A percentile compares a stretch with the other conserved stretches of the same genome.
Conservation (phyloP, 805 yeast species). For the Pichia paraexigua region DNA sequence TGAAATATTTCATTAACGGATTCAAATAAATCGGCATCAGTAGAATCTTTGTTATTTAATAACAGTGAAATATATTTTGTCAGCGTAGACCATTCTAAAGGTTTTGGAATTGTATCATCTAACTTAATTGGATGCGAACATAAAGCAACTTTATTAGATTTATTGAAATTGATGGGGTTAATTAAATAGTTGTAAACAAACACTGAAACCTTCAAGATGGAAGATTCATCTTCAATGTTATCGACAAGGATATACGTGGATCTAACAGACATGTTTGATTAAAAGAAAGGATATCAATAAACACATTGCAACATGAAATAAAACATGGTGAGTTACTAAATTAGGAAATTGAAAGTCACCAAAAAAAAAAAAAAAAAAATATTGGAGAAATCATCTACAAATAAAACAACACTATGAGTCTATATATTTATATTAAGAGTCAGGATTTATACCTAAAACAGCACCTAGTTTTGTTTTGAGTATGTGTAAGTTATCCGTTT, state of each 20-base stretch:
- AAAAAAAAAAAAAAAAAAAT: neutral
- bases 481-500: neutral
- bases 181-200: slow-evolving; percentile 8
- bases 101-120: neutral
- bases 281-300: neutral
- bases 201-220: neutral
- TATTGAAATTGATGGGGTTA: neutral
- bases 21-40: neutral
- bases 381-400: neutral
- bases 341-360: neutral
- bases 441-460: neutral
- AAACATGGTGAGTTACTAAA: neutral
- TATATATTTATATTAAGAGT: neutral
- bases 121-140: neutral
- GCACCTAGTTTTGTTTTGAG: neutral
- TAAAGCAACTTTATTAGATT: slow-evolving; percentile 5
- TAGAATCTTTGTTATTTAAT: neutral
- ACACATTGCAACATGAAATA: neutral
- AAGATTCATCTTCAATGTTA: neutral
- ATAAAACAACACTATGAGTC: neutral
- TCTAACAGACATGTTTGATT: neutral
- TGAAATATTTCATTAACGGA: neutral
- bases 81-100: slow-evolving; percentile 1
- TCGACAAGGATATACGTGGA: slow-evolving; percentile 4
- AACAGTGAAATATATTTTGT: neutral